Conservation (phyloP, 2,329 filamentous ascomycete genomes). For the Trichothecium roseum region DNA sequence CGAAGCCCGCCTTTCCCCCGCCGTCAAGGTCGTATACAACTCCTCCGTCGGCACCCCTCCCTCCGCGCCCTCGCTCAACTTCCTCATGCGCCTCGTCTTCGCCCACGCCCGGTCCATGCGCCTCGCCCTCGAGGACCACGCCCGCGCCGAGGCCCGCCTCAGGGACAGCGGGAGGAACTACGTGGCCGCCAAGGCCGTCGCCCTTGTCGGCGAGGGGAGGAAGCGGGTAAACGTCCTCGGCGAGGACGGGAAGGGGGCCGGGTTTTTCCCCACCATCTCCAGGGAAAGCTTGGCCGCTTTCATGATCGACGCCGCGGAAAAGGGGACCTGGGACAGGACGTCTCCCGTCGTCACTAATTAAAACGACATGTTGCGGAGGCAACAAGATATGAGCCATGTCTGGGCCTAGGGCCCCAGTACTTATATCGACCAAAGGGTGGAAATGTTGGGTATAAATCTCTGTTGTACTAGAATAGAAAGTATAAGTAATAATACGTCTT, state of each 20-base stretch:
- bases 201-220: too few relatives aligned
- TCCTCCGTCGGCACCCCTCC: conserved; percentile 37
- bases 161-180: conserved; percentile 16
- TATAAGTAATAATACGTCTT: too few relatives aligned
- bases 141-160: conserved; percentile 30
- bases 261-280: conserved; percentile 25
- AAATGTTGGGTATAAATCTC: too few relatives aligned
- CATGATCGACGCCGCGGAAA: conserved; percentile 31
- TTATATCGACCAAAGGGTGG: too few relatives aligned
- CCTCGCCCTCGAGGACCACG: conserved; percentile 35
- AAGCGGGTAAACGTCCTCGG: conserved; percentile 25
- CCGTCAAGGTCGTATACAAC: conserved; percentile 36
- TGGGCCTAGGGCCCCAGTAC: too few relatives aligned
- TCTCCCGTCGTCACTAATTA: conserved; percentile 38
- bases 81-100: conserved; percentile 32
- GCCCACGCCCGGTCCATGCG: conserved; percentile 31
- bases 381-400: too few relatives aligned
- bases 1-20: conserved; percentile 13
- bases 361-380: too few relatives aligned
- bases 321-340: conserved; percentile 26
- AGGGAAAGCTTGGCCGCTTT: conserved; percentile 32
- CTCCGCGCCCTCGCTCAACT: conserved; percentile 30
- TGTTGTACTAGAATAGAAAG: too few relatives aligned
- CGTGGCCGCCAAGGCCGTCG: too few relatives aligned
- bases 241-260: conserved; percentile 30